Conservation (phyloP, 1,284 basidiomycete genomes). For the Thelephora terrestris region DNA sequence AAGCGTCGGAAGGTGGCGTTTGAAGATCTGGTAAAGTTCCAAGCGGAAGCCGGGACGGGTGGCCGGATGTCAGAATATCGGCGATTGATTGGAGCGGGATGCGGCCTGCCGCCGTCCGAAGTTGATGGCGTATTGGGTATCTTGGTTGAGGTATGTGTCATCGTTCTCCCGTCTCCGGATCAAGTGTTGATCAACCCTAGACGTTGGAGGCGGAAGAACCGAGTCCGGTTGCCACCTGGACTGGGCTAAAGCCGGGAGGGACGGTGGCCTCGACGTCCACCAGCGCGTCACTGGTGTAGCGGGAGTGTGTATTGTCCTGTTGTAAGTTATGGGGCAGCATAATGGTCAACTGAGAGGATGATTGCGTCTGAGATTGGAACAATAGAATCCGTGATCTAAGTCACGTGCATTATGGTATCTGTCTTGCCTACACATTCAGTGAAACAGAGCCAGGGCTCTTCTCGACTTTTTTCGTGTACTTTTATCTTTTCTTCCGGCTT, state of each 20-base stretch:
- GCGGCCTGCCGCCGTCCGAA: conserved; percentile 74
- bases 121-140: conserved; percentile 79
- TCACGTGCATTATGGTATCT: no score
- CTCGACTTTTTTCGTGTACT: conserved; percentile 20
- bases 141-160: conserved; percentile 62
- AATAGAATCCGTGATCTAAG: no score
- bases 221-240: neutral
- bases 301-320: no score
- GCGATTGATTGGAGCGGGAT: conserved; percentile 76
- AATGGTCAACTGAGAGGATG: no score
- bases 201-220: conserved; percentile 64
- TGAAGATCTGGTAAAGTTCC: conserved; percentile 66
- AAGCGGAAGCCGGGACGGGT: conserved; percentile 82
- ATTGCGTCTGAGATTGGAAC: no score
- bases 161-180: neutral
- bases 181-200: conserved; percentile 23
- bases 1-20: conserved; percentile 64
- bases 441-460: conserved; percentile 7
- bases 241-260: no score
- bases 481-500: conserved; percentile 11
- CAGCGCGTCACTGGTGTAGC: no score
- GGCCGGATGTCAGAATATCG: conserved; percentile 84
- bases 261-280: no score
- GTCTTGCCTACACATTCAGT: no score
- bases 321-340: no score